Conservation (phyloP, 2,329 filamentous ascomycete species). For the Thelonectria discophora region DNA sequence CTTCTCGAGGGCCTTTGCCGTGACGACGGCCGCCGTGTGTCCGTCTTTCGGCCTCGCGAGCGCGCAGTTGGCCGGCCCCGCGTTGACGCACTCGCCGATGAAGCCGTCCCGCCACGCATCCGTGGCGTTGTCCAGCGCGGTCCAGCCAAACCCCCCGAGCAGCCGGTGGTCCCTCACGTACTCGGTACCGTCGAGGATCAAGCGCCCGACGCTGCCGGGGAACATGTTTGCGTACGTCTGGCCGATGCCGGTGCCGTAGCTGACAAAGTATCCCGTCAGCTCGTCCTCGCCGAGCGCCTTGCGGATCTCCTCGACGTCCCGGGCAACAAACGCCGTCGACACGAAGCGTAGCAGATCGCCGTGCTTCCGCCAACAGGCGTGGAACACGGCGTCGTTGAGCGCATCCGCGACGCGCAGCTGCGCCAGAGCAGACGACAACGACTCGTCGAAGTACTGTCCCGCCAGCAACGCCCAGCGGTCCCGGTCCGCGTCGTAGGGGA, state of each 20-base stretch:
- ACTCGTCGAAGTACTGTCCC: slow-evolving; percentile 51
- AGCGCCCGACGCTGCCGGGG: slow-evolving; percentile 56
- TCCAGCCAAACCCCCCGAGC: slow-evolving; percentile 57
- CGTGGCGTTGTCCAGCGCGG: slow-evolving; percentile 58
- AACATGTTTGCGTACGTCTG: slow-evolving; percentile 63
- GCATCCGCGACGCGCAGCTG: slow-evolving; percentile 56
- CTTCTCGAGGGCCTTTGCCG: slow-evolving; percentile 47
- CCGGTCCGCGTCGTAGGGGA: slow-evolving; percentile 54
- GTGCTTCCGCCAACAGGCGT: slow-evolving; percentile 53
- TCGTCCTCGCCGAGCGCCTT: slow-evolving; percentile 56
- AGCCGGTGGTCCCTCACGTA: slow-evolving; percentile 57
- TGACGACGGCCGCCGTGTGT: slow-evolving; percentile 47
- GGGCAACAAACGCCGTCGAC: slow-evolving; percentile 56
- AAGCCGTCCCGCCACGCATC: slow-evolving; percentile 61
- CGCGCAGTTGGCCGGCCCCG: slow-evolving; percentile 56
- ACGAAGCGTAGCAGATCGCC: slow-evolving; percentile 59
- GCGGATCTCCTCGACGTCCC: slow-evolving; percentile 60
- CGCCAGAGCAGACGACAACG: slow-evolving; percentile 43
- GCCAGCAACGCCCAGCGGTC: slow-evolving; percentile 57
- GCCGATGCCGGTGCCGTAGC: slow-evolving; percentile 62
- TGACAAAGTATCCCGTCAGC: slow-evolving; percentile 59
- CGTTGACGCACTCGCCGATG: slow-evolving; percentile 58
- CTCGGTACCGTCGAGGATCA: slow-evolving; percentile 60
- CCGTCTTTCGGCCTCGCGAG: slow-evolving; percentile 49
- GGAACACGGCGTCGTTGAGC: slow-evolving; percentile 56